A percentile compares a stretch with the other conserved stretches of the same genome.
Evolutionary conservation across 2,329 filamentous ascomycete genomes (phyloP).

Genomic region (Neoscytalidium dimidiatum): DNA sequence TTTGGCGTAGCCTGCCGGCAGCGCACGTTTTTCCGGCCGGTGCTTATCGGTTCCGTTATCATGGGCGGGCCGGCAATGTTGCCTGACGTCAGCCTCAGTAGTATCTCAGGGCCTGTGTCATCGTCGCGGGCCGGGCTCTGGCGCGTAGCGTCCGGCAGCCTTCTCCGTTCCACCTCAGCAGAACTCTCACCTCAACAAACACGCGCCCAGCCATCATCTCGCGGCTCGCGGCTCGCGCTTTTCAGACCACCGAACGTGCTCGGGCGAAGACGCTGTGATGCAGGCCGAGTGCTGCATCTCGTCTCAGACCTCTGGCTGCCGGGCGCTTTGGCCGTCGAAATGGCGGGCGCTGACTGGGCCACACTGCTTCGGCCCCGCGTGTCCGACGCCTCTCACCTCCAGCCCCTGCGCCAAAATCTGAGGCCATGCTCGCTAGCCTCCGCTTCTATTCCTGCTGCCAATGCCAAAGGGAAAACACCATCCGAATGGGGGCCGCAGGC

Average conservation of each 20-base stretch:
- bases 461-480: conserved; percentile 6
- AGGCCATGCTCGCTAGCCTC: conserved; percentile 2
- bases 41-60: conserved; percentile 2
- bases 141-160: no score
- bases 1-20: neutral
- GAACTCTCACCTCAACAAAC: neutral
- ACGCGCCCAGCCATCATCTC: neutral
- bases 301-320: neutral
- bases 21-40: neutral
- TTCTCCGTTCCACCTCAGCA: neutral
- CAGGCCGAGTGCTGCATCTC: neutral
- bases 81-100: neutral
- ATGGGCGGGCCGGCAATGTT: neutral
- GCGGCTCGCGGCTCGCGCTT: conserved; percentile 19
- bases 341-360: neutral
- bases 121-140: no score
- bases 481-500: conserved; percentile 4
- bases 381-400: conserved; percentile 16
- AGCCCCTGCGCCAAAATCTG: conserved; percentile 8
- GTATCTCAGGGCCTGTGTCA: no score
- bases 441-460: conserved; percentile 10
- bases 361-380: conserved; percentile 17
- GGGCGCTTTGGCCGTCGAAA: neutral
- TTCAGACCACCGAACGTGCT: neutral
- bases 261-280: neutral